Base-by-base conservation (phyloP, 2,329 filamentous ascomycete genomes). In the Cordyceps javanica region DNA sequence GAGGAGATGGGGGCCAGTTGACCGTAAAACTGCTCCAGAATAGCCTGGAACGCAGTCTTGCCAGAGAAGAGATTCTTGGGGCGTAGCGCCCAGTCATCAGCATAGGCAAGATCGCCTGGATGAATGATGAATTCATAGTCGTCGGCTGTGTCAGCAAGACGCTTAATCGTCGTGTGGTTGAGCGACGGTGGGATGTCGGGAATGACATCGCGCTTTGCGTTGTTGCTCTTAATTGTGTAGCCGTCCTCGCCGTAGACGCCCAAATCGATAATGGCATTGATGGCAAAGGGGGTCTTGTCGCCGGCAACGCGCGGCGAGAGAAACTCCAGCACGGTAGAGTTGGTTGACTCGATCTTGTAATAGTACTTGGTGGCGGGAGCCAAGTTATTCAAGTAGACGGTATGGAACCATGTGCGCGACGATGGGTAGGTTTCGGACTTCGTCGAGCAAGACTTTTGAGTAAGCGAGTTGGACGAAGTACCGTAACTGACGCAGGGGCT, bases 141-240 rank as follows among this genome's bases (percentile, higher is more conserved):
- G 62, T 83, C 69, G 34, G 79, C 71, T 0, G 75, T 82, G 14
- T 69, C 64, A 2, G 80, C 79, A 2, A 85, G 75, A 2, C 75
- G 74, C 16, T 72, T 73, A 58, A 85, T 85, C n/a, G 82, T 85
- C 2, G 79, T 81, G 69, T 83, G 81, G 63, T 83, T 81, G 1
- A 82, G 70, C 10, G 75, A 75, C n/a, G 51, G 64, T 80, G 4
- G 79, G 67, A 39, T 84, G 68, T 5, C 60, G 79, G 80, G 39
- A 80, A 81, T 1, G 66, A 72, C 56, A 79, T 77, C 36, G 65
- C 76, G 70, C 65, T 81, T 82, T 11, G 69, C 66, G 51, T 69
- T 63, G 64, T 77, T 73, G 61, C 68, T 67, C 14, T 70, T 26
- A 51, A 79, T 64, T 23, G 65, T 67, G 55, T 58, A 66, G 52